Evolutionary conservation across 2,329 filamentous ascomycete species (phyloP).

Genomic region (Zymoseptoria crescenta): DNA sequence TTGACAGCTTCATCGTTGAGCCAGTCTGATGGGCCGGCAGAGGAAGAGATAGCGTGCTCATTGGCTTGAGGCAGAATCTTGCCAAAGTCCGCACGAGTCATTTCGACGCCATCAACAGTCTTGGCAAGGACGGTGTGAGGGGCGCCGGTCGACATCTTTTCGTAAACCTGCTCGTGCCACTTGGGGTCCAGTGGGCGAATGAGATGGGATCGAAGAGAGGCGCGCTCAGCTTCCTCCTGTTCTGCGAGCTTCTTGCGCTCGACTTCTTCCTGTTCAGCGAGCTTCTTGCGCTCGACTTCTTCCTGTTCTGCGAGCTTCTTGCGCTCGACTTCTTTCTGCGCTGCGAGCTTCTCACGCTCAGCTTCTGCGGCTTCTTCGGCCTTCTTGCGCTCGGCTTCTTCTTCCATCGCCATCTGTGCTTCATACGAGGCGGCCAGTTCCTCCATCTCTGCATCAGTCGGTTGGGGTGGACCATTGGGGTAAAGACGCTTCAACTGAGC

Average conservation of each 20-base stretch:
- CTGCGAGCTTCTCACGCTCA: slow-evolving; percentile 6
- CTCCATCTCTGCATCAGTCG: slow-evolving; percentile 4
- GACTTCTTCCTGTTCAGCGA: slow-evolving; percentile 7
- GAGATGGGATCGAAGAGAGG: slow-evolving; percentile 6
- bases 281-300: slow-evolving; percentile 1
- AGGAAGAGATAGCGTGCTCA: slow-evolving; percentile 2
- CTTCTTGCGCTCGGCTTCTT: slow-evolving; percentile 2
- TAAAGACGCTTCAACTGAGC: not conserved
- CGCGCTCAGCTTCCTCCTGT: slow-evolving; percentile 4
- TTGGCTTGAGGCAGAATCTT: slow-evolving; percentile 45
- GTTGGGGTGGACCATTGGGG: not conserved
- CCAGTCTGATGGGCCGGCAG: slow-evolving; percentile 43
- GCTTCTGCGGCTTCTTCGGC: slow-evolving; percentile 1
- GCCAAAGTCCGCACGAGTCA: slow-evolving; percentile 54
- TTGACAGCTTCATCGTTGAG: slow-evolving; percentile 73
- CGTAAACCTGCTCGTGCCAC: slow-evolving; percentile 34
- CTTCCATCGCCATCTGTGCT: slow-evolving; percentile 1
- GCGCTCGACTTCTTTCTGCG: slow-evolving; percentile 6
- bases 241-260: slow-evolving; percentile 2
- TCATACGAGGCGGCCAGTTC: slow-evolving; percentile 1
- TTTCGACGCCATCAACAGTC: slow-evolving; percentile 32
- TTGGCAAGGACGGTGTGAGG: slow-evolving; percentile 21
- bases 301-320: slow-evolving; percentile 9
- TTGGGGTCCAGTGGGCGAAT: slow-evolving; percentile 28
- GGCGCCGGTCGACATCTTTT: slow-evolving; percentile 26